Percentiles rank a stretch among this genome's conserved stretches.
Evolutionary conservation across 805 yeast genomes (phyloP).

Genomic region (Pichia thaimueangensis): DNA sequence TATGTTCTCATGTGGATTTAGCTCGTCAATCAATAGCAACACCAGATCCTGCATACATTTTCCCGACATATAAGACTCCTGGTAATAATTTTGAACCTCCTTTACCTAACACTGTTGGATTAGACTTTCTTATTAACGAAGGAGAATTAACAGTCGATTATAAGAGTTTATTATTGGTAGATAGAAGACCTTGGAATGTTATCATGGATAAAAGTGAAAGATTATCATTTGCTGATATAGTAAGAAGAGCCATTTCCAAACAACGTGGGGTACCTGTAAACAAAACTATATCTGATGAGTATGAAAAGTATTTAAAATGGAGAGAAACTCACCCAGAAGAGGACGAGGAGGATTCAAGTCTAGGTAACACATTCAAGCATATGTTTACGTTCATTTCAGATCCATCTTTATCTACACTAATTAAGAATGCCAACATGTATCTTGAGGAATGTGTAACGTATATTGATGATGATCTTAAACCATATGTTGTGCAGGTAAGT

Average conservation of each 20-base stretch:
- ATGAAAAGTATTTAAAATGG: constrained; percentile 30
- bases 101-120: constrained; percentile 39
- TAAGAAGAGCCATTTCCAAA: constrained; percentile 48
- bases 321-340: constrained; percentile 17
- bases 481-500: constrained; percentile 51
- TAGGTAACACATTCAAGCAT: constrained; percentile 20
- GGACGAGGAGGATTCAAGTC: constrained; percentile 10
- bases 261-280: constrained; percentile 35
- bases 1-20: constrained; percentile 28
- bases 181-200: constrained; percentile 57
- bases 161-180: constrained; percentile 42
- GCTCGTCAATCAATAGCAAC: constrained; percentile 37
- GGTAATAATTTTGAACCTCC: constrained; percentile 38
- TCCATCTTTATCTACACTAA: constrained; percentile 30
- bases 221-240: constrained; percentile 48
- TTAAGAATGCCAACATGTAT: constrained; percentile 41
- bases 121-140: constrained; percentile 55
- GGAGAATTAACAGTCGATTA: constrained; percentile 60
- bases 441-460: constrained; percentile 60
- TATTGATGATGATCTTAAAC: constrained; percentile 30
- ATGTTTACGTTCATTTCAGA: constrained; percentile 21
- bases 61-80: constrained; percentile 47
- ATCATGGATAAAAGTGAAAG: constrained; percentile 40
- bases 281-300: constrained; percentile 35
- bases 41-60: constrained; percentile 49